Evolutionary conservation across 2,329 filamentous ascomycete genomes (phyloP), one percentile per base, ranked within the genome.

Genomic region (Monosporascus sp.): DNA sequence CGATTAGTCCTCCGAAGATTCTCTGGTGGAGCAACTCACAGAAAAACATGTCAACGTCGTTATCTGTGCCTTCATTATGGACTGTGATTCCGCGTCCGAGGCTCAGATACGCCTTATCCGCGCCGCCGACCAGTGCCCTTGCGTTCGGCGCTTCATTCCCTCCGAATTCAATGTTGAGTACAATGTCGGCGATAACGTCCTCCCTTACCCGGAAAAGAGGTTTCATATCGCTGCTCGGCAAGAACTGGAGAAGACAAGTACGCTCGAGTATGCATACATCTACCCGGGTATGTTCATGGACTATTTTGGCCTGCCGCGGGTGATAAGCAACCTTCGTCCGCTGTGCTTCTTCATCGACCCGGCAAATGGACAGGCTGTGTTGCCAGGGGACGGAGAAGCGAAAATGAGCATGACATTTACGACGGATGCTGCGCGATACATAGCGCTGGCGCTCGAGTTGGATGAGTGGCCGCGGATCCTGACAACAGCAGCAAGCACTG

Each of bases 91-190:
- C 1, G 63, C 60, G 8, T 64, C 58, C 28, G 64, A 69, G 6
- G 55, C 70, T 17, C 68, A 73, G 50, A 15, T 70, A 6, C 57
- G 55, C 11, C 59, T 73, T 7, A 70, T 72, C 45, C 64, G 62
- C 18, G 70, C 68, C 6, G 66, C 68, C 31, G 64, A 69, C 14
- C 46, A 50, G 20, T 60, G 57, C n/a, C n/a, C 62, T 6, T 57
- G 51, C 37, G 68, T 70, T n/a, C 60, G 53, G 49, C 63, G 70
- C 51, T 72, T 72, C 60, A 61, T 70, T 9, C 70, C 70, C 3
- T 71, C 69, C 35, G 70, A 73, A 54, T 72, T 68, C 54, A 71
- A 71, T 41, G 62, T 71, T 50, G 68, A 71, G 49, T 72, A 72
- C 52, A 62, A 70, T 35, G 58, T 63, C n/a, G 57, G 59, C 1